Base-by-base conservation (phyloP, 2,329 filamentous ascomycete genomes). In the Penicillium hesseltinei region DNA sequence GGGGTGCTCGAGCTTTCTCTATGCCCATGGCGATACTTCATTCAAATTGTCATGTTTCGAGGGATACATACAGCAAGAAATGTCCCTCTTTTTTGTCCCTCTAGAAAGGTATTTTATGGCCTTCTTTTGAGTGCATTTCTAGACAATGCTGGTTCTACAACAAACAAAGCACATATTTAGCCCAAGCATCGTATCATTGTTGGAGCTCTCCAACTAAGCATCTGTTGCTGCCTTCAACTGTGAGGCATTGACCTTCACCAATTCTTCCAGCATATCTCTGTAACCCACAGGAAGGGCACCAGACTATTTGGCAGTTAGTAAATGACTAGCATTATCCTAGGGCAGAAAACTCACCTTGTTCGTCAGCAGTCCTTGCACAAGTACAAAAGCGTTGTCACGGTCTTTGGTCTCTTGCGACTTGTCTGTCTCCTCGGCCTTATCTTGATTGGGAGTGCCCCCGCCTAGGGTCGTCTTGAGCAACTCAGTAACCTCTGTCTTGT, bases 341-440 rank as follows among this genome's bases (percentile, higher is more conserved):
- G 33, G 31, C 13, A 25, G 31, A 45, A 47, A 52, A 59, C 74
- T 66, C 62, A 79, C 77, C 65, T 72, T 67, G 57, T 73, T 71
- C 50, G 71, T 73, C 60, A 77, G 53, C 25, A 79, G 54, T 27
- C 74, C 72, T 57, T 76, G 71, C 17, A 75, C 61, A 48, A 79
- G 66, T 31, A 79, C 66, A 56, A 75, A 64, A 4, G 68, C 67
- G 63, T 79, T 78, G 40, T 77, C 76, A 5, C 71, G 69, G 61
- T 79, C 75, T 50, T 77, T 76, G 19, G 57, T 57, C 39, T 66
- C 61, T 43, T 71, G 71, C 4, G 66, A 19, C 29, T 61, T 64
- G 15, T 70, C 66, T 7, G 57, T 58, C 49, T 47, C 35, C 29
- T 62, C 64, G 2, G 59, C 46, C 1, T 61, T 54, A 10, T 61